A percentile compares a stretch with the other conserved stretches of the same genome.
Evolutionary conservation across 2,329 filamentous ascomycete genomes (phyloP).

Genomic region (Fusarium floridanum): DNA sequence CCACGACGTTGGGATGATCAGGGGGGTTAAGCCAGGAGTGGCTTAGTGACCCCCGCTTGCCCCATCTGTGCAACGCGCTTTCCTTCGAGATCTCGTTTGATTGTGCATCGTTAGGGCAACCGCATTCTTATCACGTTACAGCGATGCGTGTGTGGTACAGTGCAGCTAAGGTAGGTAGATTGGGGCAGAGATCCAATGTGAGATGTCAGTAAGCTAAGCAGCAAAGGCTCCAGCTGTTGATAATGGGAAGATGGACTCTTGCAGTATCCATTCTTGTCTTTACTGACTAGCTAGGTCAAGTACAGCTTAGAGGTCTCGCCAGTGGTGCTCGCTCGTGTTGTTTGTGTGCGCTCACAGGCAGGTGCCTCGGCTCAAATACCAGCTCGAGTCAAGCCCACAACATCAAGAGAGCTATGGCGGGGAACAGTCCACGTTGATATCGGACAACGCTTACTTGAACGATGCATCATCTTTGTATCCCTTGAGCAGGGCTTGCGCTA

Average conservation of each 20-base stretch:
- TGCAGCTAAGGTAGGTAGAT: not conserved
- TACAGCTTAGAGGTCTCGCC: not conserved
- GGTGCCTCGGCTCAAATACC: not conserved
- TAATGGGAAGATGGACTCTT: not conserved
- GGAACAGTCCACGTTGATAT: constrained; percentile 26
- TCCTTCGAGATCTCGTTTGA: constrained; percentile 45
- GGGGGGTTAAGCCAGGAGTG: constrained; percentile 21
- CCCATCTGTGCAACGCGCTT: constrained; percentile 43
- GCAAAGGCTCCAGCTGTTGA: not conserved
- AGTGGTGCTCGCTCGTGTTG: not conserved
- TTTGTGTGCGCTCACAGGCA: not conserved
- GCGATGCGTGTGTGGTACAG: not conserved
- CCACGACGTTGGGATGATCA: constrained; percentile 3
- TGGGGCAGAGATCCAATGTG: not conserved
- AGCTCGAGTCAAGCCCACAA: not conserved
- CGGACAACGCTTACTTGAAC: constrained; percentile 10
- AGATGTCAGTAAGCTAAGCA: not conserved
- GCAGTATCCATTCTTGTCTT: not conserved
- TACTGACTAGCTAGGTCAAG: not conserved
- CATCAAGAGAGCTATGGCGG: not conserved
- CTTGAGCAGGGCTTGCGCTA: constrained; percentile 28
- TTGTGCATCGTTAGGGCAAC: constrained; percentile 43
- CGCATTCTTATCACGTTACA: constrained; percentile 35
- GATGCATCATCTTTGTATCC: constrained; percentile 37
- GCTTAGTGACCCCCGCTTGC: constrained; percentile 34